These are phyloP conservation scores for Nelumbo lutea DNA, from an alignment of 164 flowering plant species.

Conservation along the genomic window DNA sequence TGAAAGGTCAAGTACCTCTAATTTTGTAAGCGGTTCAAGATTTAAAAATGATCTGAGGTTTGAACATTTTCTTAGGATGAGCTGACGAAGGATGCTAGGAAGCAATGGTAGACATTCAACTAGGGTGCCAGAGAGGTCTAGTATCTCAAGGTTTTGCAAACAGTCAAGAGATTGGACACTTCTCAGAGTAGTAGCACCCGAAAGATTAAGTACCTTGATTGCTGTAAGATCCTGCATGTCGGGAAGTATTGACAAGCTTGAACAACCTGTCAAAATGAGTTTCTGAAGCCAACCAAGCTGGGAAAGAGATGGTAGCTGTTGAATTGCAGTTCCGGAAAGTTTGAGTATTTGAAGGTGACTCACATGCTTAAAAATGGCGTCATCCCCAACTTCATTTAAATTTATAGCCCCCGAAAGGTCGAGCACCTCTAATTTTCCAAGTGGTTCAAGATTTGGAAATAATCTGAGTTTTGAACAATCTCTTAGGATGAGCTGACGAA, in stretches of 20 bases:
- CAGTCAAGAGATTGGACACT: not conserved
- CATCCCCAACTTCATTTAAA: too few relatives aligned
- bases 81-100: not conserved
- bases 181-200: not conserved
- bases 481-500: too few relatives aligned
- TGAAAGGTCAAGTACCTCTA: slow-evolving; percentile 9
- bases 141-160: not conserved
- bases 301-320: not conserved
- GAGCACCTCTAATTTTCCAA: too few relatives aligned
- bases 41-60: not conserved
- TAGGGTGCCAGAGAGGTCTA: not conserved
- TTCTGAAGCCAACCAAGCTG: not conserved
- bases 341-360: too few relatives aligned
- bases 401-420: too few relatives aligned
- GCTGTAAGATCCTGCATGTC: not conserved
- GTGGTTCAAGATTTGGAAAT: too few relatives aligned
- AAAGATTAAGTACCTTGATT: slow-evolving; percentile 4
- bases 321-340: too few relatives aligned
- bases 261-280: not conserved
- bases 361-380: too few relatives aligned
- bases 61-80: not conserved
- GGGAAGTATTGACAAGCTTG: not conserved
- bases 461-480: too few relatives aligned
- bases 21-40: slow-evolving; percentile 3
- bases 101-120: not conserved